Percentiles rank a stretch among this genome's conserved stretches.
Evolutionary conservation across 2,329 filamentous ascomycete genomes (phyloP).

Genomic region (Xylariales sp.): DNA sequence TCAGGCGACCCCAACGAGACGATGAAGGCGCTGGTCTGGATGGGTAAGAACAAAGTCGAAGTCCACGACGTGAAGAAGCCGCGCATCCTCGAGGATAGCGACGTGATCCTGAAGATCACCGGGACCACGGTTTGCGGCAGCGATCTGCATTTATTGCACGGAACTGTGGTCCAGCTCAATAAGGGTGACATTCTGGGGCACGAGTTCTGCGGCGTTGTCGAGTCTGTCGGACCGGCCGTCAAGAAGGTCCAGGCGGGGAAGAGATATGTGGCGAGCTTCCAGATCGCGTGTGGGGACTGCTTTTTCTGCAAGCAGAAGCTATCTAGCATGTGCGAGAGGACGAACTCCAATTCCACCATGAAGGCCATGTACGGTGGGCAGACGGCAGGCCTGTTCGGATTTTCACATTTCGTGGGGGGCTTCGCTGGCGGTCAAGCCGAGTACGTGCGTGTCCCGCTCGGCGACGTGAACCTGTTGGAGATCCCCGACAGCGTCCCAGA

Average conservation of each 20-base stretch:
- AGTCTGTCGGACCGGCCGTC: conserved; percentile 50
- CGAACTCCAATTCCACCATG: conserved; percentile 66
- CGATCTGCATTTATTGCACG: conserved; percentile 54
- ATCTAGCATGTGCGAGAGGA: conserved; percentile 74
- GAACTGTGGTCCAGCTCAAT: conserved; percentile 51
- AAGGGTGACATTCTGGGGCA: conserved; percentile 65
- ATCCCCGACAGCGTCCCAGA: conserved; percentile 77
- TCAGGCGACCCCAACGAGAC: conserved; percentile 48
- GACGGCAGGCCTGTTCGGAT: conserved; percentile 70
- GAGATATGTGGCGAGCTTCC: conserved; percentile 79
- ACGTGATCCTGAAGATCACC: conserved; percentile 77
- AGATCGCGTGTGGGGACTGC: conserved; percentile 72
- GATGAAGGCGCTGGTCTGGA: conserved; percentile 81
- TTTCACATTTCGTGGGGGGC: conserved; percentile 76
- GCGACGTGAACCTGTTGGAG: conserved; percentile 74
- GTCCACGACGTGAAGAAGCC: conserved; percentile 66
- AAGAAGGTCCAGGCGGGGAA: conserved; percentile 53
- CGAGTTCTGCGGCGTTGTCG: conserved; percentile 54
- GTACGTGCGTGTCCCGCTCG: conserved; percentile 76
- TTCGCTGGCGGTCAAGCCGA: conserved; percentile 87
- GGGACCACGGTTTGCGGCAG: conserved; percentile 56
- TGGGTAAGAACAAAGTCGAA: conserved; percentile 73
- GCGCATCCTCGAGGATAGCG: conserved; percentile 64
- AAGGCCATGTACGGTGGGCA: conserved; percentile 75
- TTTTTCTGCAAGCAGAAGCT: conserved; percentile 75